Conservation (phyloP, 179 eudicot species). For the Actinidia polygama region DNA sequence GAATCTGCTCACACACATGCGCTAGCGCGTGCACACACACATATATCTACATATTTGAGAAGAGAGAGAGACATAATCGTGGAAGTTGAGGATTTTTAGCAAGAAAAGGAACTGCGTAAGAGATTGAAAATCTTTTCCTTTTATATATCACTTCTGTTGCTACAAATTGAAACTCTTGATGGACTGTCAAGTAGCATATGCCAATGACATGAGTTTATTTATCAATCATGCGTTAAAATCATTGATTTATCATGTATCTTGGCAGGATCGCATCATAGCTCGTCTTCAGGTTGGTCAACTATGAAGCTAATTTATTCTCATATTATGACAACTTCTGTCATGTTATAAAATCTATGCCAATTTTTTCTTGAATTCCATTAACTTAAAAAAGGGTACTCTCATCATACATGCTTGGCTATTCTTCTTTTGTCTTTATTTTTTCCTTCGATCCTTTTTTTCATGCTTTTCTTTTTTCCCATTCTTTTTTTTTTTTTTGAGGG, state of each 20-base stretch:
- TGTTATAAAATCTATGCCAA: neutral
- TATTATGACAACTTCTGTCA: neutral
- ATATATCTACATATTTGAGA: too few species aligned
- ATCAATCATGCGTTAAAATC: neutral
- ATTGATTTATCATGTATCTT: slow-evolving; percentile 21
- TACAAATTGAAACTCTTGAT: too few species aligned
- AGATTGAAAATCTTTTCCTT: too few species aligned
- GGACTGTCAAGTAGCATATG: too few species aligned
- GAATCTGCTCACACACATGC: too few species aligned
- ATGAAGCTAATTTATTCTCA: neutral
- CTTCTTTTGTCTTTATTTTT: neutral
- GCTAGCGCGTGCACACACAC: too few species aligned
- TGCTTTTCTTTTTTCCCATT: too few species aligned
- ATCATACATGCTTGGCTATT: neutral
- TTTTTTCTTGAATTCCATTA: neutral
- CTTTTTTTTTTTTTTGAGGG: too few species aligned
- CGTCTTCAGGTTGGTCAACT: slow-evolving; percentile 83
- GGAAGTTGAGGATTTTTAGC: too few species aligned
- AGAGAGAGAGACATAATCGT: too few species aligned
- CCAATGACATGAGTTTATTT: neutral
- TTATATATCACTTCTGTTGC: too few species aligned
- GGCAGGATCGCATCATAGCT: slow-evolving; percentile 93
- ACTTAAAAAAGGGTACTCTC: neutral
- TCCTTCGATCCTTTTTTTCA: neutral
- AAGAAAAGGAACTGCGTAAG: too few species aligned